These are phyloP conservation scores for Coemansia guatemalensis DNA, from an alignment of 192 early-diverging fungal genomes.

Conservation along the genomic window DNA sequence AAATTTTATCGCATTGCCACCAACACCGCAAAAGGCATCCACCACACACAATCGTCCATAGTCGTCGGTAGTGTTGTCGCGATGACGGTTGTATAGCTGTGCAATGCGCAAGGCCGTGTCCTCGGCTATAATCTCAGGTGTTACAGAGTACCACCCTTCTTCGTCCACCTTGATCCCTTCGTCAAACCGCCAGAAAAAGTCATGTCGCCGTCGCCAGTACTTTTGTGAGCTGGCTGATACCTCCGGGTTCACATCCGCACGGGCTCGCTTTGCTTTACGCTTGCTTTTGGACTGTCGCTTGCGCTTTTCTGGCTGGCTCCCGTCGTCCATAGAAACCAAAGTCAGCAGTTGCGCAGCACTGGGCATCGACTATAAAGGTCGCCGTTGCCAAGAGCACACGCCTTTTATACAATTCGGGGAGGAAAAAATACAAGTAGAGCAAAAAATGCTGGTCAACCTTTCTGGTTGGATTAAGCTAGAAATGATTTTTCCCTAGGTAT, in stretches of 20 bases:
- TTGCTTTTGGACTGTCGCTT: constrained; percentile 1
- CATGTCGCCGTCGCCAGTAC: constrained; percentile 85
- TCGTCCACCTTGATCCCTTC: constrained; percentile 84
- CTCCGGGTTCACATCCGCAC: constrained; percentile 4
- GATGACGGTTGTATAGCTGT: constrained; percentile 31
- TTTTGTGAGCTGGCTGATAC: constrained; percentile 52
- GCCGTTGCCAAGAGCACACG: not conserved
- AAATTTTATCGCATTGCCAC: constrained; percentile 97
- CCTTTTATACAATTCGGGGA: not conserved
- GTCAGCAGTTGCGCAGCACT: not conserved
- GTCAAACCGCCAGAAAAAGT: constrained; percentile 82
- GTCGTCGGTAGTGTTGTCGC: not conserved
- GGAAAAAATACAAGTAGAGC: not conserved
- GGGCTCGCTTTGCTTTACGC: not conserved
- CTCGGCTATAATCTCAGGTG: constrained; percentile 83
- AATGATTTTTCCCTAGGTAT: not conserved
- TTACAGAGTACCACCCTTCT: constrained; percentile 95
- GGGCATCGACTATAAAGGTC: not conserved
- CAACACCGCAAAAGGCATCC: constrained; percentile 95
- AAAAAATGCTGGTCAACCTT: not conserved
- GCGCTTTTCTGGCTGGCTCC: not conserved
- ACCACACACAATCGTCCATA: constrained; percentile 69
- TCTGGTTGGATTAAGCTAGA: not conserved
- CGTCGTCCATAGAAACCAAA: not conserved
- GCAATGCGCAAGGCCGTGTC: constrained; percentile 63